Percentiles rank a stretch among this genome's conserved stretches.
phyloP scores from a whole-genome alignment of 2,329 filamentous ascomycete genomes.

The Sarocladium oryzae region DNA sequence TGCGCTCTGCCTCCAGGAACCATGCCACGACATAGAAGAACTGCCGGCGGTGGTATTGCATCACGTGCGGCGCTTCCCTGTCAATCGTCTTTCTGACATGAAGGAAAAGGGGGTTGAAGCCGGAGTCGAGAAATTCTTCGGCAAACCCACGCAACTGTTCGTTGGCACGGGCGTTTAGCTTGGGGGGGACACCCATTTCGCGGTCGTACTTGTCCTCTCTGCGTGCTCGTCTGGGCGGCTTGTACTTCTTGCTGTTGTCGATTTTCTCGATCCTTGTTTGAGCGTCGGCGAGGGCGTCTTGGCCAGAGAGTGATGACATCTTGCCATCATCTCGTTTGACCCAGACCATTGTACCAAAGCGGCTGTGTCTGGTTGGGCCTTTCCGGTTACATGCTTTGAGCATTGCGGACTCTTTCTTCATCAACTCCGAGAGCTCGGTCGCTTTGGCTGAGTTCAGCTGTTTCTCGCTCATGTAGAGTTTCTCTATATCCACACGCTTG shows the following conservation, averaged over 20 bases:
- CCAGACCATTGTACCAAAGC: conserved; percentile 98
- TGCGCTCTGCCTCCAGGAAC: conserved; percentile 84
- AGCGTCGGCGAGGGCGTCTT: conserved; percentile 71
- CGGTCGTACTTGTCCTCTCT: conserved; percentile 59
- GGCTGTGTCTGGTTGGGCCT: conserved; percentile 80
- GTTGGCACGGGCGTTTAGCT: conserved; percentile 68
- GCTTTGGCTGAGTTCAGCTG: conserved; percentile 63
- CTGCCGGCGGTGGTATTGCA: conserved; percentile 71
- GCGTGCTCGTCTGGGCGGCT: conserved; percentile 62
- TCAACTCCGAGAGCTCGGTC: conserved; percentile 65
- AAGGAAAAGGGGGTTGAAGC: conserved; percentile 86
- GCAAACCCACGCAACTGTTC: conserved; percentile 75
- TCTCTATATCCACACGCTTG: conserved; percentile 78
- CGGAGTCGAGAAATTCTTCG: conserved; percentile 88
- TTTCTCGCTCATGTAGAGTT: conserved; percentile 77
- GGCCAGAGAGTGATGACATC: conserved; percentile 79
- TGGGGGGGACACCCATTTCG: conserved; percentile 69
- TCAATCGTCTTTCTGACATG: conserved; percentile 86
- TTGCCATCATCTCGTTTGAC: conserved; percentile 81
- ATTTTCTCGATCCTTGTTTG: conserved; percentile 75
- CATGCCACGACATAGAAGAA: conserved; percentile 90
- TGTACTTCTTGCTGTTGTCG: conserved; percentile 85
- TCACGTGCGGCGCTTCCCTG: conserved; percentile 75
- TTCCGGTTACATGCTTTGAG: conserved; percentile 68
- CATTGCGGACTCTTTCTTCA: conserved; percentile 81